A percentile compares a stretch with the other conserved stretches of the same genome.
Conservation (phyloP, 305 asterid species). For the Solanum aculeatissimum region DNA sequence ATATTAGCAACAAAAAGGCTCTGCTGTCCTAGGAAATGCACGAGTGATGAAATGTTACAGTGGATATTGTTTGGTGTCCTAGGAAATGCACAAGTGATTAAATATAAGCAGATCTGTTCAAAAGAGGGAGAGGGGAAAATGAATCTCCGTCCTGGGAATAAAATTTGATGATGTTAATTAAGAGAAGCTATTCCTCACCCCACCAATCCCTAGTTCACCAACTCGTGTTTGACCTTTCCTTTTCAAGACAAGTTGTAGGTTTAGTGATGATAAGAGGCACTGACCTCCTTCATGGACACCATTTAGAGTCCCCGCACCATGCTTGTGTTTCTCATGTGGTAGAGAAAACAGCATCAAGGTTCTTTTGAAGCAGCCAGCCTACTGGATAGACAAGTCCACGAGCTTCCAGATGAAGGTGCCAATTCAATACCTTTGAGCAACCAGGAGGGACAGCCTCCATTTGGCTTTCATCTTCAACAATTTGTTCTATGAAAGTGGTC, state of each 20-base stretch:
- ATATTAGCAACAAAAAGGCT: background rate
- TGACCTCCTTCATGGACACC: background rate
- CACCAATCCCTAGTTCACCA: background rate
- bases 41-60: background rate
- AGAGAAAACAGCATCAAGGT: slow-evolving; percentile 48
- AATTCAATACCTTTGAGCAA: slow-evolving; percentile 66
- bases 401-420: slow-evolving; percentile 92
- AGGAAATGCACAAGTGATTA: background rate
- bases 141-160: background rate
- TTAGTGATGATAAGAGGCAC: background rate
- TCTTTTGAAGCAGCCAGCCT: slow-evolving; percentile 73
- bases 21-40: background rate
- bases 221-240: background rate
- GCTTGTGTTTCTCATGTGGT: slow-evolving; percentile 26
- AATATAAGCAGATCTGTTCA: background rate
- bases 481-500: slow-evolving; percentile 83
- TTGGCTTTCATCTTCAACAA: slow-evolving; percentile 89
- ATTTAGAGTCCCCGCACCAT: background rate
- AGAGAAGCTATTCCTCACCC: background rate
- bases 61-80: background rate
- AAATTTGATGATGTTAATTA: background rate
- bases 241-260: background rate
- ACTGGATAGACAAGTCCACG: slow-evolving; percentile 39
- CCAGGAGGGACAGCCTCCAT: slow-evolving; percentile 82
- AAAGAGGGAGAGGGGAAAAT: background rate